These are phyloP conservation scores for Talaromyces sp. DNA, from an alignment of 2,329 filamentous ascomycete genomes.

Conservation along the genomic window DNA sequence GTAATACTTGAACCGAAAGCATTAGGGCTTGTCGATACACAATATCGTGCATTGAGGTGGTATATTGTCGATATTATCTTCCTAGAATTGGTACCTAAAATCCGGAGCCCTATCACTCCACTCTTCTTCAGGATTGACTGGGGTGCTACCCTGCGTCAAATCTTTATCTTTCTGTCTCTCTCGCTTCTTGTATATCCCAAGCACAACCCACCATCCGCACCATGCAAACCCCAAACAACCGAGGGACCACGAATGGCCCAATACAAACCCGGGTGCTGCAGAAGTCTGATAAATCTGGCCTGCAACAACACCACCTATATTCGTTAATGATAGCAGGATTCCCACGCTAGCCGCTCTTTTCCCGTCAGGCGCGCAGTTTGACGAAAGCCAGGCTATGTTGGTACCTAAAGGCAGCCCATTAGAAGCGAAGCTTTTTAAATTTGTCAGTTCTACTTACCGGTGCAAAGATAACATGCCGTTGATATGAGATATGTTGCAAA, in stretches of 20 bases:
- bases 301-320: slow-evolving; percentile 61
- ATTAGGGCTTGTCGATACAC: background rate
- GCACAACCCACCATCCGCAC: slow-evolving; percentile 2
- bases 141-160: background rate
- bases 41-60: background rate
- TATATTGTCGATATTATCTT: background rate
- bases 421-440: background rate
- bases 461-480: slow-evolving; percentile 61
- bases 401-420: slow-evolving; percentile 19
- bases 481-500: slow-evolving; percentile 74
- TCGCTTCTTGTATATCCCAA: background rate
- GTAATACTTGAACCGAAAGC: background rate
- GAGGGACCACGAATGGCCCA: slow-evolving; percentile 2
- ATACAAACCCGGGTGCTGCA: background rate
- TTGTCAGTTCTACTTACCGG: slow-evolving; percentile 28
- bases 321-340: slow-evolving; percentile 65
- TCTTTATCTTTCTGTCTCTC: background rate
- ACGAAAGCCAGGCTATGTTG: slow-evolving; percentile 54
- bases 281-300: slow-evolving; percentile 3
- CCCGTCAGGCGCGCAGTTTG: slow-evolving; percentile 68
- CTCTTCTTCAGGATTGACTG: background rate
- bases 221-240: slow-evolving; percentile 1
- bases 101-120: slow-evolving; percentile 3
- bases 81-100: slow-evolving; percentile 3
- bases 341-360: slow-evolving; percentile 69